Evolutionary conservation across 306 rosid genomes (phyloP).

Genomic region (Oemleria cerasiformis): DNA sequence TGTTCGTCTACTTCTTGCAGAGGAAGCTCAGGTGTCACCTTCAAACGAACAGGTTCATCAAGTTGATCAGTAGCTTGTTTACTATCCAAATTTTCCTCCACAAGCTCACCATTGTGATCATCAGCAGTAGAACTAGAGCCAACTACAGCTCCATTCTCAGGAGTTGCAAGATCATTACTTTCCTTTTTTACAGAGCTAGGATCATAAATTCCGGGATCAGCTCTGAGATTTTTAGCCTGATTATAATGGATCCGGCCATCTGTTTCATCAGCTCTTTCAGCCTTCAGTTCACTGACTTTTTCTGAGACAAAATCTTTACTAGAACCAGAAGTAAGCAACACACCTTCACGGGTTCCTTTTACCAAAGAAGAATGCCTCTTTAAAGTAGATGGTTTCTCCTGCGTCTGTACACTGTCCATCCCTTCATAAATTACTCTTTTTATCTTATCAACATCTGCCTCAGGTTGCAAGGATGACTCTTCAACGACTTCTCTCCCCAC

Average conservation of each 20-base stretch:
- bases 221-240: slow-evolving; percentile 32
- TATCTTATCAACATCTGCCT: slow-evolving; percentile 28
- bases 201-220: slow-evolving; percentile 20
- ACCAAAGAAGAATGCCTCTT: slow-evolving; percentile 26
- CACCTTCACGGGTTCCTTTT: slow-evolving; percentile 33
- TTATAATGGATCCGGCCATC: slow-evolving; percentile 18
- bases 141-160: slow-evolving; percentile 26
- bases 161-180: slow-evolving; percentile 16
- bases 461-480: slow-evolving; percentile 17
- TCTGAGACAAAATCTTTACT: slow-evolving; percentile 1
- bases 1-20: slow-evolving; percentile 46
- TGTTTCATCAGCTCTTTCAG: slow-evolving; percentile 31
- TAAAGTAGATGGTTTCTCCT: slow-evolving; percentile 26
- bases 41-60: slow-evolving; percentile 23
- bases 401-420: neutral
- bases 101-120: slow-evolving; percentile 31
- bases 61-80: slow-evolving; percentile 33
- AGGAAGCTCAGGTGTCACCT: slow-evolving; percentile 22
- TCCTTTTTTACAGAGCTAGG: slow-evolving; percentile 7
- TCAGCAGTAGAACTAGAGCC: slow-evolving; percentile 30
- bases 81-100: slow-evolving; percentile 40
- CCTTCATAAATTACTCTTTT: neutral
- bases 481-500: slow-evolving; percentile 32
- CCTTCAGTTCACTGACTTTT: slow-evolving; percentile 34
- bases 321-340: slow-evolving; percentile 25